Conservation (phyloP, 139 green algal species). For the Diplosphaera chodatii region DNA sequence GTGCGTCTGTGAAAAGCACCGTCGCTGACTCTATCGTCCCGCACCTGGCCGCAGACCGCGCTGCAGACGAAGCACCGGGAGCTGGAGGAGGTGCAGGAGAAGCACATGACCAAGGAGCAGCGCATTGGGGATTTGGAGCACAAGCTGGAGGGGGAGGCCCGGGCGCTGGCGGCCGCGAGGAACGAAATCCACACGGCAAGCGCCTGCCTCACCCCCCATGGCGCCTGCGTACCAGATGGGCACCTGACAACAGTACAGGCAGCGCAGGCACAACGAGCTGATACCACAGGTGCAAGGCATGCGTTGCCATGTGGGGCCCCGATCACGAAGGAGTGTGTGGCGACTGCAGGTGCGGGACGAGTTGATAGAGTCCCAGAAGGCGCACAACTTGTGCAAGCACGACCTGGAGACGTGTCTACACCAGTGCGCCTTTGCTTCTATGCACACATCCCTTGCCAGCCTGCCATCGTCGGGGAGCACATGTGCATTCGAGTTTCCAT, state of each 20-base stretch:
- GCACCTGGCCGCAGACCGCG: neutral
- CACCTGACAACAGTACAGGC: too few species aligned
- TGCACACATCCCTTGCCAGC: neutral
- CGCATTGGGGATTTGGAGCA: neutral
- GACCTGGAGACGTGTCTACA: neutral
- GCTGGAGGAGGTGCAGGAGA: neutral
- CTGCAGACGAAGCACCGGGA: neutral
- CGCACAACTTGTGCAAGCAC: neutral
- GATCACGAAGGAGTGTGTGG: too few species aligned
- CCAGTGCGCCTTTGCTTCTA: neutral
- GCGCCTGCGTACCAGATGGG: too few species aligned
- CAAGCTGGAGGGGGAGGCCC: neutral
- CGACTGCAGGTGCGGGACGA: neutral
- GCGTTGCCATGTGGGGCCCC: too few species aligned
- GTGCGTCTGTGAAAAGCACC: too few species aligned
- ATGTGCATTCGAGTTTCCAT: too few species aligned
- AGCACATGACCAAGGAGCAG: neutral
- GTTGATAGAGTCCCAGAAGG: neutral
- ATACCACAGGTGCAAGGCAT: too few species aligned
- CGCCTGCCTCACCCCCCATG: too few species aligned
- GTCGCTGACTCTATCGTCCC: neutral
- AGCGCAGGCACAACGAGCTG: too few species aligned
- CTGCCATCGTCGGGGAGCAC: too few species aligned
- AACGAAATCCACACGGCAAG: neutral
- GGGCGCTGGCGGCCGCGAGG: neutral